phyloP scores from a whole-genome alignment of 352 stramenopile species.

The Phytophthora palmivora region DNA sequence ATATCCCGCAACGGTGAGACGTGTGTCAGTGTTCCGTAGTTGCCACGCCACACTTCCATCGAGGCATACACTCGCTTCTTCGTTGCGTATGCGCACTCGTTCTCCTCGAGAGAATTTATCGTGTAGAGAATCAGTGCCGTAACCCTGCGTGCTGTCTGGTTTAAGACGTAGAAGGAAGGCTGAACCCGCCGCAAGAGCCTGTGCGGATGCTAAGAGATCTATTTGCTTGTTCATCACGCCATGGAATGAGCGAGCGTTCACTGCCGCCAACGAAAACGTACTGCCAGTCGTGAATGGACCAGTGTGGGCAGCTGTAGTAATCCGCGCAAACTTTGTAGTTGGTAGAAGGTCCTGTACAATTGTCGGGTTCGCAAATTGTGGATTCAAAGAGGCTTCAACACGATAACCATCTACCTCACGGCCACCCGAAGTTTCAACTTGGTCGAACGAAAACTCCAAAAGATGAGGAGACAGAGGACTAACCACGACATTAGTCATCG shows the following conservation, averaged over 20 bases:
- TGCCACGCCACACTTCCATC: conserved; percentile 59
- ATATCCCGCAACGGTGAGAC: conserved; percentile 46
- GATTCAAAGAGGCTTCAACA: conserved; percentile 43
- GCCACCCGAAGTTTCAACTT: conserved; percentile 63
- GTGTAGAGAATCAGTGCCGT: conserved; percentile 46
- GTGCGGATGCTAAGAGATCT: conserved; percentile 50
- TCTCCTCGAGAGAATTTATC: conserved; percentile 66
- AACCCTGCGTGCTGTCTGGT: conserved; percentile 42
- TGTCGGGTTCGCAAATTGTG: conserved; percentile 17
- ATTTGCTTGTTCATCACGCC: conserved; percentile 59
- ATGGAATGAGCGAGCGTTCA: conserved; percentile 51
- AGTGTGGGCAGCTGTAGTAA: conserved; percentile 74
- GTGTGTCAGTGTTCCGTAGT: conserved; percentile 39
- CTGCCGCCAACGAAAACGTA: conserved; percentile 71
- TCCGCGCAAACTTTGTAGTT: conserved; percentile 56
- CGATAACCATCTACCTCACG: conserved; percentile 62
- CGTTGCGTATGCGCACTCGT: conserved; percentile 64
- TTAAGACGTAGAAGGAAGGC: conserved; percentile 62
- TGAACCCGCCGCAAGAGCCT: conserved; percentile 30
- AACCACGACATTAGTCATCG: conserved; percentile 54
- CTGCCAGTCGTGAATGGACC: conserved; percentile 67
- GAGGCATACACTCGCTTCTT: conserved; percentile 69
- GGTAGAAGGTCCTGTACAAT: conserved; percentile 37
- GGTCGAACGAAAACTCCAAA: conserved; percentile 69
- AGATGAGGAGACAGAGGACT: conserved; percentile 42